These are phyloP conservation scores for Ophiostoma angusticollis DNA, from an alignment of 2,329 filamentous ascomycete genomes.

Conservation along the genomic window DNA sequence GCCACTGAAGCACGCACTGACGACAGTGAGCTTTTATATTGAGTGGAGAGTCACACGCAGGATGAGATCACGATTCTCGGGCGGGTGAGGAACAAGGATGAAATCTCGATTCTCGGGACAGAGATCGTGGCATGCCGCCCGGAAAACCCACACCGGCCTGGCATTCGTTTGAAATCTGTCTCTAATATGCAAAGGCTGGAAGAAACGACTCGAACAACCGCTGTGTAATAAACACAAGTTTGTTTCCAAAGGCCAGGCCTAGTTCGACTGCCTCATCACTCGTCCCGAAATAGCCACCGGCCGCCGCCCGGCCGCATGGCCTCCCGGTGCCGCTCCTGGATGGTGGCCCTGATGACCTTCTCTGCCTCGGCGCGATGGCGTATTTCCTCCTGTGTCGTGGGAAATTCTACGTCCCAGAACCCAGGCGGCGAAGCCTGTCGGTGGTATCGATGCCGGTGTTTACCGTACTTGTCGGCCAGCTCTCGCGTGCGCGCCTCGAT, in stretches of 20 bases:
- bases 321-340: conserved; percentile 66
- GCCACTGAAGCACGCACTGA: no score
- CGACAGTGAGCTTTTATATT: no score
- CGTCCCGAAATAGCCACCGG: conserved; percentile 71
- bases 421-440: conserved; percentile 65
- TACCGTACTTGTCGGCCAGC: conserved; percentile 63
- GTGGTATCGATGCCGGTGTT: conserved; percentile 62
- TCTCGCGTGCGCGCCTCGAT: conserved; percentile 62
- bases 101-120: no score
- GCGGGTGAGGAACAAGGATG: no score
- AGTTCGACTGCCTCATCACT: conserved; percentile 23
- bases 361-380: conserved; percentile 52
- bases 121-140: no score
- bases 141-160: no score
- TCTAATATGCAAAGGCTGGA: no score
- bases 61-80: no score
- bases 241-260: not conserved
- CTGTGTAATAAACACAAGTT: not conserved
- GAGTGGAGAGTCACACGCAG: no score
- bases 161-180: no score
- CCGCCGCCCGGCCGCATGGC: conserved; percentile 70
- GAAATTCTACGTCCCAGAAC: conserved; percentile 86
- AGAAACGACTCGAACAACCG: no score
- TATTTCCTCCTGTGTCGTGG: conserved; percentile 67
- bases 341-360: conserved; percentile 47